A percentile compares a stretch with the other conserved stretches of the same genome.
Evolutionary conservation across 2,329 filamentous ascomycete genomes (phyloP).

Genomic region (Sclerotinia glacialis): DNA sequence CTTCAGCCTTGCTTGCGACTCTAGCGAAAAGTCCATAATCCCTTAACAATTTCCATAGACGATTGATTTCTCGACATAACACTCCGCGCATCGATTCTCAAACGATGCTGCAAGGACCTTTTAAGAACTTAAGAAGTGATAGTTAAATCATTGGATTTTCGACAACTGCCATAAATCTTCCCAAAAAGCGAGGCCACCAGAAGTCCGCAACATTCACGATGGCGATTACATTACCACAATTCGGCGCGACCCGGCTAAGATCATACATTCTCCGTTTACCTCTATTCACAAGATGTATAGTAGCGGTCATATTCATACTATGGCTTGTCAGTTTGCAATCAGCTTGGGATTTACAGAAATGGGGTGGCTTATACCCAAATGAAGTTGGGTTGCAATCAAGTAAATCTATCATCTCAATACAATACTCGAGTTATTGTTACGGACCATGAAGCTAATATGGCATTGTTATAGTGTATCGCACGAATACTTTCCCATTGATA

Average conservation of each 20-base stretch:
- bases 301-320: conserved; percentile 63
- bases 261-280: conserved; percentile 84
- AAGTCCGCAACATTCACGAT: conserved; percentile 12
- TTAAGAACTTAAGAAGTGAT: conserved; percentile 2
- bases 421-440: not conserved
- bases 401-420: conserved; percentile 47
- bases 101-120: conserved; percentile 8
- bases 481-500: conserved; percentile 89
- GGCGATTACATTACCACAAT: conserved; percentile 40
- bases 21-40: conserved; percentile 13
- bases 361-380: conserved; percentile 75
- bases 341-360: conserved; percentile 69
- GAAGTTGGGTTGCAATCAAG: conserved; percentile 69
- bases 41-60: conserved; percentile 1
- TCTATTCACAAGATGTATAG: conserved; percentile 73
- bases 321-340: conserved; percentile 69
- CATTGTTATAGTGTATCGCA: conserved; percentile 69
- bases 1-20: conserved; percentile 9
- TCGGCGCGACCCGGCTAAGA: conserved; percentile 71
- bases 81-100: conserved; percentile 13
- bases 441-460: conserved; percentile 1
- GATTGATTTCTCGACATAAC: conserved; percentile 1
- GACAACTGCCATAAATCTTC: not conserved
- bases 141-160: not conserved
- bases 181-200: not conserved